Percentiles rank a stretch among this genome's conserved stretches.
phyloP scores from a whole-genome alignment of 331 rosid genomes.

The Cydonia oblonga region DNA sequence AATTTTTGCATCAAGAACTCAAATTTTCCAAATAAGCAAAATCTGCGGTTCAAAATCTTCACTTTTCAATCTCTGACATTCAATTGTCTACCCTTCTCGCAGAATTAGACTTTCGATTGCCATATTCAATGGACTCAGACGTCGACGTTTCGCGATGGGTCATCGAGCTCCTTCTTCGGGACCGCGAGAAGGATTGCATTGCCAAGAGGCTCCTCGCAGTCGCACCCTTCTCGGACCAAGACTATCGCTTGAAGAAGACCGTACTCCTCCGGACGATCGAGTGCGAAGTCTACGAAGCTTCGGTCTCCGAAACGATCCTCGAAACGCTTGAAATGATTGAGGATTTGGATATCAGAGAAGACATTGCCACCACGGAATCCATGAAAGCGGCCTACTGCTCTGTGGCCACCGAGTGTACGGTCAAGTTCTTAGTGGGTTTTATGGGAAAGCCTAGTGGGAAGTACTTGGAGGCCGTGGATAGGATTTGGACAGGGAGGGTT shows the following conservation, averaged over 20 bases:
- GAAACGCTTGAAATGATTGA: conserved; percentile 37
- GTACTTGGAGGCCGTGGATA: conserved; percentile 19
- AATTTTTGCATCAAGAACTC: neutral
- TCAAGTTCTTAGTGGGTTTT: conserved; percentile 12
- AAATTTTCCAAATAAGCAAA: neutral
- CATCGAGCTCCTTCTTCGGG: conserved; percentile 45
- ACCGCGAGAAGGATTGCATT: conserved; percentile 24
- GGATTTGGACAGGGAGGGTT: conserved; percentile 33
- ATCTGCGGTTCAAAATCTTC: neutral
- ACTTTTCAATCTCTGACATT: neutral
- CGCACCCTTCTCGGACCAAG: conserved; percentile 29
- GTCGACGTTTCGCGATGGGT: conserved; percentile 38
- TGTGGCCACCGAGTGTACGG: conserved; percentile 58
- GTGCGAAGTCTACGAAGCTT: conserved; percentile 22
- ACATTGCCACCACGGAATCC: conserved; percentile 9
- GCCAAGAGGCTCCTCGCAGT: conserved; percentile 17
- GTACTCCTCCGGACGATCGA: conserved; percentile 49
- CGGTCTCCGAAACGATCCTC: conserved; percentile 32
- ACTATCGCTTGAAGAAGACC: conserved; percentile 38
- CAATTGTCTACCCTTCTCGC: neutral
- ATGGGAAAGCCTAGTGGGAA: conserved; percentile 11
- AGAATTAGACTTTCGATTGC: too few species aligned
- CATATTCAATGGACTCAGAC: conserved; percentile 16
- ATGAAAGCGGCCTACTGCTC: conserved; percentile 52
- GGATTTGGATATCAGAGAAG: conserved; percentile 21